Conservation (phyloP, 257 asterid genomes). For the Penstemon eatonii region DNA sequence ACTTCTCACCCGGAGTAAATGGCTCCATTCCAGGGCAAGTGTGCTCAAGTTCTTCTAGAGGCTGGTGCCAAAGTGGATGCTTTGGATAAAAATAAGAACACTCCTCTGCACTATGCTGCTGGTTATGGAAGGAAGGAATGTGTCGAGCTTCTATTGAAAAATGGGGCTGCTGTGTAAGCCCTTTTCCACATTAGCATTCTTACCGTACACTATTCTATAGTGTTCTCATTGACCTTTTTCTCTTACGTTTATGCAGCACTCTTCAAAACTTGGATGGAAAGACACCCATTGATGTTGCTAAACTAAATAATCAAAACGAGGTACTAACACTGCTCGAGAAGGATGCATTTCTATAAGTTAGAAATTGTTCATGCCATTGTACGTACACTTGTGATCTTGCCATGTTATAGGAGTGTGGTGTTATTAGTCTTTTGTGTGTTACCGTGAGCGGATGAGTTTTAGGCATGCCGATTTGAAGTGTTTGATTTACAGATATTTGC, state of each 20-base stretch:
- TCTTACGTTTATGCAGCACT: conserved; percentile 53
- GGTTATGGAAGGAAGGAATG: conserved; percentile 98
- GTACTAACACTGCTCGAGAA: conserved; percentile 88
- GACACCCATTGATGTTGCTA: conserved; percentile 96
- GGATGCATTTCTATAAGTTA: conserved; percentile 77
- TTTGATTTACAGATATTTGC: conserved; percentile 28
- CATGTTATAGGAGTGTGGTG: conserved; percentile 32
- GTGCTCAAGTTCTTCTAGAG: conserved; percentile 89
- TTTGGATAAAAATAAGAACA: conserved; percentile 94
- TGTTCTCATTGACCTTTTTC: conserved; percentile 28
- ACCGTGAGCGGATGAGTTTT: conserved; percentile 24
- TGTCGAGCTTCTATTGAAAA: conserved; percentile 83
- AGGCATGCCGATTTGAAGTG: conserved; percentile 25
- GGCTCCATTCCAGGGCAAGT: conserved; percentile 57
- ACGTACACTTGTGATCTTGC: conserved; percentile 23
- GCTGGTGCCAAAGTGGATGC: conserved; percentile 96
- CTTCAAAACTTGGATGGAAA: conserved; percentile 96
- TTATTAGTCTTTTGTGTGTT: conserved; percentile 13
- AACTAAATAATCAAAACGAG: conserved; percentile 81
- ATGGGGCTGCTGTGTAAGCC: conserved; percentile 98
- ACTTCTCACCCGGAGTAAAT: neutral
- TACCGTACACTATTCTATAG: neutral
- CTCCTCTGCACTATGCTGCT: conserved; percentile 98
- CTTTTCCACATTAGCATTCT: neutral
- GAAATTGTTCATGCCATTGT: neutral